Base-by-base conservation (phyloP, 805 yeast species). In the Lachancea kluyveri region DNA sequence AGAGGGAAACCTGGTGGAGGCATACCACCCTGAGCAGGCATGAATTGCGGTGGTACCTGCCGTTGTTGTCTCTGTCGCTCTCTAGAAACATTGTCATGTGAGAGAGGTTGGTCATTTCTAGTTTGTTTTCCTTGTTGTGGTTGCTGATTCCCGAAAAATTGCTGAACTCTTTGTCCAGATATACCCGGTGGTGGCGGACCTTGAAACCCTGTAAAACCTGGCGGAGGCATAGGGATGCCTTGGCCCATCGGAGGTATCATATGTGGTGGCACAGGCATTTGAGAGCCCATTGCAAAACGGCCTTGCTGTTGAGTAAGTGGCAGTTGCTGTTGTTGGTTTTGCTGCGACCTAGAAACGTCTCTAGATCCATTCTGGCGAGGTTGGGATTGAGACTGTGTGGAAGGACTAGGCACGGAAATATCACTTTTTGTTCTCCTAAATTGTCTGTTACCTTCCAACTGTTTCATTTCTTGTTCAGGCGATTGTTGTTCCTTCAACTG, bases 1-100 rank as follows among this genome's bases (percentile, higher is more conserved):
- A 52, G 54, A 17, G 49, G 43, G 17, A 52, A 44, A 7, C 54
- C 56, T 16, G 60, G 58, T 17, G 59, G 57, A 17, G 50, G 49
- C 45, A 45, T 46, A 11, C 24, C 29, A 19, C 17, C 33, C 9
- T 37, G 36, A 26, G 48, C 49, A n/a, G 52, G 52, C 25, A 45
- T 43, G 28, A 45, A 46, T 15, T 35, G 50, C 17, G 37, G 51
- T 24, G 39, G 50, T 32, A 43, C 31, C 39, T 26, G 25, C 6
- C 29, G 39, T 16, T 31, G 30, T 22, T 23, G 31, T 15, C 11
- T n/a, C n/a, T n/a, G n/a, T n/a, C n/a, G n/a, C n/a, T n/a, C n/a
- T n/a, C n/a, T n/a, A n/a, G n/a, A n/a, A n/a, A n/a, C n/a, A n/a
- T n/a, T n/a, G n/a, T n/a, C n/a, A n/a, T n/a, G n/a, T n/a, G n/a